Percentiles rank a stretch among this genome's conserved stretches.
Conservation (phyloP, 2,329 filamentous ascomycete genomes). For the Calonectria leucothoes region DNA sequence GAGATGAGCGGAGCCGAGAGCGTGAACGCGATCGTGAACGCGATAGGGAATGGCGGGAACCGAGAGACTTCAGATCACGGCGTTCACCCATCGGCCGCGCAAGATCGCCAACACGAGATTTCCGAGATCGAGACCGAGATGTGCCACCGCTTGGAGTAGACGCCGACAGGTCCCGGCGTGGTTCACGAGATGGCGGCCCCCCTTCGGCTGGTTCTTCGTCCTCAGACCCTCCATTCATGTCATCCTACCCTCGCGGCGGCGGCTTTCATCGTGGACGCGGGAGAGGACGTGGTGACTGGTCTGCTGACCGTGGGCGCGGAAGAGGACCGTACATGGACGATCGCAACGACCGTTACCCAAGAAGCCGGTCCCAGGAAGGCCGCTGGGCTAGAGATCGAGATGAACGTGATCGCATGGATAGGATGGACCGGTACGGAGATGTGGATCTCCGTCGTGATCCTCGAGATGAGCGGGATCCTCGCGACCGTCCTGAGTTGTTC, state of each 20-base stretch:
- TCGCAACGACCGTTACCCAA: conserved; percentile 69
- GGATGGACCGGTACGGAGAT: conserved; percentile 56
- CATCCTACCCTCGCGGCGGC: conserved; percentile 65
- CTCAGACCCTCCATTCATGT: conserved; percentile 72
- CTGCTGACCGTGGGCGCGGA: conserved; percentile 62
- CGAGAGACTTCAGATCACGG: conserved; percentile 55
- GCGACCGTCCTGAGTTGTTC: conserved; percentile 56
- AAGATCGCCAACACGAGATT: conserved; percentile 76
- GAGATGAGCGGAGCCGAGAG: conserved; percentile 71
- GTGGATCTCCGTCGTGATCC: conserved; percentile 55
- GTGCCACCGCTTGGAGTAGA: conserved; percentile 72
- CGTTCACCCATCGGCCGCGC: conserved; percentile 70
- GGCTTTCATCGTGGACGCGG: conserved; percentile 67
- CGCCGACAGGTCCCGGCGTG: conserved; percentile 73
- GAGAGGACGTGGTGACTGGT: conserved; percentile 57
- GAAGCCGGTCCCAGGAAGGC: conserved; percentile 75
- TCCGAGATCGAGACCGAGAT: conserved; percentile 69
- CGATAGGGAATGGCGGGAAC: conserved; percentile 59
- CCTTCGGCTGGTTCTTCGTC: conserved; percentile 77
- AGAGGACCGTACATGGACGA: conserved; percentile 69
- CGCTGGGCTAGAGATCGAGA: conserved; percentile 68
- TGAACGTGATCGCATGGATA: conserved; percentile 62
- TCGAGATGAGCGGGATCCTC: conserved; percentile 60
- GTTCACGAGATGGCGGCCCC: conserved; percentile 76
- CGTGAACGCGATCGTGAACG: conserved; percentile 67